Evolutionary conservation across 208 protist species (phyloP).

Genomic region (Strigomonas galati): DNA sequence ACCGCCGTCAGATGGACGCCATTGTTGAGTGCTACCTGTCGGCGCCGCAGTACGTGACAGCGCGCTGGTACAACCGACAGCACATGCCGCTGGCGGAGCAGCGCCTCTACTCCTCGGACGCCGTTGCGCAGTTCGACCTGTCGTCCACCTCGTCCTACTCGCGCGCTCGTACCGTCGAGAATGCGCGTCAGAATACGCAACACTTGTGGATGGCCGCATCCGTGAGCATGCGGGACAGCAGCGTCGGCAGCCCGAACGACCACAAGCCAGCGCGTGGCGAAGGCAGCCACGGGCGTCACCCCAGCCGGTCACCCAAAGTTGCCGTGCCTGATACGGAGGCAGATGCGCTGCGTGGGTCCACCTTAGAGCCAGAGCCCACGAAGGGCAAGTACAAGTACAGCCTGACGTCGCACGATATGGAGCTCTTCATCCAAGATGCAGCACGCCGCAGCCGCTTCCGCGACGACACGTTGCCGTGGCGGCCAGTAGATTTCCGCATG

Average conservation of each 20-base stretch:
- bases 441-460: conserved; percentile 37
- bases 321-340: too few relatives aligned
- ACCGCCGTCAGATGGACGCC: conserved; percentile 34
- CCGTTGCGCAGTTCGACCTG: conserved; percentile 15
- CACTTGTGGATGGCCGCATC: too few relatives aligned
- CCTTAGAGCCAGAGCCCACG: background rate
- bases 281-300: too few relatives aligned
- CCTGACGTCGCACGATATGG: conserved; percentile 26
- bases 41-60: conserved; percentile 29
- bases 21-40: conserved; percentile 47
- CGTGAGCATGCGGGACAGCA: too few relatives aligned
- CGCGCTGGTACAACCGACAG: conserved; percentile 33
- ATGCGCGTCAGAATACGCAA: too few relatives aligned
- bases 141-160: conserved; percentile 6
- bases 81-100: conserved; percentile 38
- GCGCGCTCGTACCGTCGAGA: background rate
- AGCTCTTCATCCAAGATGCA: conserved; percentile 38
- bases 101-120: conserved; percentile 30
- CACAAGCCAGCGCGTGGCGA: too few relatives aligned
- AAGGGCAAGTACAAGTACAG: conserved; percentile 5
- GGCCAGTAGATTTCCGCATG: conserved; percentile 39
- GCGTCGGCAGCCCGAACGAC: too few relatives aligned
- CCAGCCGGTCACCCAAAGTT: too few relatives aligned
- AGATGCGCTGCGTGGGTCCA: background rate
- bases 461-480: conserved; percentile 68